Conservation (phyloP, 1,284 basidiomycete species). For the Irpex rosettiformis region DNA sequence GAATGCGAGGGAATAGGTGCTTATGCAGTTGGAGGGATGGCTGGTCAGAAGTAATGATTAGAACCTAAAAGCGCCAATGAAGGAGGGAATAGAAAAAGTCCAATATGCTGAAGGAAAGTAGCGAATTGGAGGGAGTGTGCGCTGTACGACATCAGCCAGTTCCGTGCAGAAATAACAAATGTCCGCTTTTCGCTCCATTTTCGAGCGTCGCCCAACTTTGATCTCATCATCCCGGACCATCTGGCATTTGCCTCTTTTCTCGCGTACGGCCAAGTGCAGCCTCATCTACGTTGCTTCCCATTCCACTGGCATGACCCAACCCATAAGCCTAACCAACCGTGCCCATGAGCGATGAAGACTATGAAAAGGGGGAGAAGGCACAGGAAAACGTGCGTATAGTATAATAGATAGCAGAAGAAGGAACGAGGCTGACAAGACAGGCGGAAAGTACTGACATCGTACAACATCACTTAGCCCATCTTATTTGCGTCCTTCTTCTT, state of each 20-base stretch:
- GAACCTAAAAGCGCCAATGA: not conserved
- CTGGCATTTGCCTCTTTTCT: not conserved
- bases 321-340: conserved; percentile 5
- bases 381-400: conserved; percentile 14
- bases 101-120: not conserved
- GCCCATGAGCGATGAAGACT: conserved; percentile 17
- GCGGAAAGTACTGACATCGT: conserved; percentile 25
- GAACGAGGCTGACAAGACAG: conserved; percentile 10
- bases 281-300: not conserved
- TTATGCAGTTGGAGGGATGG: conserved; percentile 2
- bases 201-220: not conserved
- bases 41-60: not conserved
- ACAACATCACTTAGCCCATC: conserved; percentile 47
- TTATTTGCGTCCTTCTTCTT: conserved; percentile 79
- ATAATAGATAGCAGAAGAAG: conserved; percentile 13
- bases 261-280: not conserved
- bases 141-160: conserved; percentile 8
- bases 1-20: not conserved
- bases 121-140: conserved; percentile 3
- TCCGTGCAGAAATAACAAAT: conserved; percentile 5
- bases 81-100: not conserved
- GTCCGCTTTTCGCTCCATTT: conserved; percentile 11
- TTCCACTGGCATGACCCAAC: not conserved
- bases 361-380: conserved; percentile 23
- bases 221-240: not conserved